phyloP scores from a whole-genome alignment of 768 basidiomycete genomes.

The Udeniomyces megalosporus region DNA sequence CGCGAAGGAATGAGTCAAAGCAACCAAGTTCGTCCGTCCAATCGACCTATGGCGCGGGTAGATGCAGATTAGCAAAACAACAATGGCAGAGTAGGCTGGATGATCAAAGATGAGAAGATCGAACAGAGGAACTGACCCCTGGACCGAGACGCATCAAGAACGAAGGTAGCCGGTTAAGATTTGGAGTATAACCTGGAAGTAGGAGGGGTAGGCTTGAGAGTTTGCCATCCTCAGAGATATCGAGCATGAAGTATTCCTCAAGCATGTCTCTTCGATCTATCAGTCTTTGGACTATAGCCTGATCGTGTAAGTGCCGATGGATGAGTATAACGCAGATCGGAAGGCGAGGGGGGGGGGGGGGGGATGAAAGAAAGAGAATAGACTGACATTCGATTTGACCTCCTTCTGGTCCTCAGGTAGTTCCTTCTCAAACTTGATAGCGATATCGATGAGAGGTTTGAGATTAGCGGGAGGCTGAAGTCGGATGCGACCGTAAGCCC shows the following conservation, averaged over 20 bases:
- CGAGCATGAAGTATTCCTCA: slow-evolving; percentile 72
- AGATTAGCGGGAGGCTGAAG: slow-evolving; percentile 70
- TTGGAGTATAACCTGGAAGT: slow-evolving; percentile 67
- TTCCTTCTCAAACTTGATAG: slow-evolving; percentile 52
- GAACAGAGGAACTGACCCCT: too few species aligned
- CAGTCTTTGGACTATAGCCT: too few species aligned
- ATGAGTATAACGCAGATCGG: too few species aligned
- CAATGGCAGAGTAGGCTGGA: slow-evolving; percentile 7
- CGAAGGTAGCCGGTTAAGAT: slow-evolving; percentile 52
- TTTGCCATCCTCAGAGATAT: slow-evolving; percentile 44
- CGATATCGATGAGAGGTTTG: slow-evolving; percentile 54
- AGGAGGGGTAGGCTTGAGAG: slow-evolving; percentile 69
- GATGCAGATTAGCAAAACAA: slow-evolving; percentile 18
- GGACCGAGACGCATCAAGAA: slow-evolving; percentile 84
- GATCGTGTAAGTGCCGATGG: too few species aligned
- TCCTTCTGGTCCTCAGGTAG: slow-evolving; percentile 31
- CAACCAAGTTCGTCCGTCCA: slow-evolving; percentile 76
- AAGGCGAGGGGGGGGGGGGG: neutral
- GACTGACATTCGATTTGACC: neutral
- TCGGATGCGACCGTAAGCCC: slow-evolving; percentile 55
- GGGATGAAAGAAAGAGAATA: neutral
- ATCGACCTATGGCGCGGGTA: slow-evolving; percentile 59
- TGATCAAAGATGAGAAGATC: neutral
- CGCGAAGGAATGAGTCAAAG: slow-evolving; percentile 68
- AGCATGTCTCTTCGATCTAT: too few species aligned